These are phyloP conservation scores for Inga leiocalycina DNA, from an alignment of 306 rosid genomes.

Conservation along the genomic window DNA sequence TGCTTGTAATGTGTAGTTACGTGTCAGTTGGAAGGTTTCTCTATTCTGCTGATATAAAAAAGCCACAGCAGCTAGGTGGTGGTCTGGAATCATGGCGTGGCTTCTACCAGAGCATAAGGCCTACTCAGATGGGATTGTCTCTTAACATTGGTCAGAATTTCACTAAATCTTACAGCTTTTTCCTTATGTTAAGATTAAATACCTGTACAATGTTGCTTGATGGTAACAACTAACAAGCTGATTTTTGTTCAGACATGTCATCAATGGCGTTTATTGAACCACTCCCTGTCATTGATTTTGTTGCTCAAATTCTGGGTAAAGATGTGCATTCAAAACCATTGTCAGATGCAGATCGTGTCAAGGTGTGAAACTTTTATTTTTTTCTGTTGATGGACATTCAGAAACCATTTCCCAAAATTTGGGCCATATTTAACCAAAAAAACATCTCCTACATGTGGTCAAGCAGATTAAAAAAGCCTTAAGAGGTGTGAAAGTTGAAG, in stretches of 20 bases:
- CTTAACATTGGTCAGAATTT: conserved; percentile 50
- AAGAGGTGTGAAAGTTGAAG: conserved; percentile 60
- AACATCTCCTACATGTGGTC: conserved; percentile 7
- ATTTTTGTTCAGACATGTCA: conserved; percentile 47
- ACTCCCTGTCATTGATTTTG: conserved; percentile 57
- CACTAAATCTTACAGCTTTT: not conserved
- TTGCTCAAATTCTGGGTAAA: conserved; percentile 58
- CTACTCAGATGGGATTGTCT: conserved; percentile 60
- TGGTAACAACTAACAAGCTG: conserved; percentile 17
- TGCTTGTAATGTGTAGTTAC: conserved; percentile 35
- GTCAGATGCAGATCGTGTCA: conserved; percentile 57
- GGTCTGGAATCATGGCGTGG: conserved; percentile 63
- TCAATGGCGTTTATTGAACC: conserved; percentile 62
- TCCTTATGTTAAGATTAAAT: not conserved
- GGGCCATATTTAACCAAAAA: conserved; percentile 23
- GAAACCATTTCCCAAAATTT: conserved; percentile 10
- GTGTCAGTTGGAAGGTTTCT: conserved; percentile 52
- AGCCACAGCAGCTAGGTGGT: conserved; percentile 49
- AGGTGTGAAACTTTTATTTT: conserved; percentile 33
- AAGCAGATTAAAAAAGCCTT: conserved; percentile 53
- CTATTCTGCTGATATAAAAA: conserved; percentile 48
- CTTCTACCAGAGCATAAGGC: conserved; percentile 60
- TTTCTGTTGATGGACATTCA: conserved; percentile 1
- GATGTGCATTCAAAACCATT: conserved; percentile 49
- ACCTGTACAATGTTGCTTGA: not conserved